phyloP scores from a whole-genome alignment of 768 basidiomycete genomes.

The Podaxis sp. region DNA sequence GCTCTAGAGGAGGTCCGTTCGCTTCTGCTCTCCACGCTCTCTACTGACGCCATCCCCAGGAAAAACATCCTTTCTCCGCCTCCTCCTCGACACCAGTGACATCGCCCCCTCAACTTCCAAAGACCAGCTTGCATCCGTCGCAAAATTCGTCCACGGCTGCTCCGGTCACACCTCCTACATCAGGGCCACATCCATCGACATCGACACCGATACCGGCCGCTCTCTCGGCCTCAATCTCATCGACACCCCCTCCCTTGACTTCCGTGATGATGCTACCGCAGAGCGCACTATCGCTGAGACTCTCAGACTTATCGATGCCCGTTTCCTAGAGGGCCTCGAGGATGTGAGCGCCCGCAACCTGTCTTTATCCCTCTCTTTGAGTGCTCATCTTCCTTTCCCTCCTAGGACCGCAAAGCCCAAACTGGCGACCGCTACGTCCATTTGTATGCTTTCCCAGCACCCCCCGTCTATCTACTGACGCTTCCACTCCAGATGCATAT shows the following conservation, averaged over 20 bases:
- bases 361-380: conserved; percentile 18
- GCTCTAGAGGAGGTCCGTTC: conserved; percentile 65
- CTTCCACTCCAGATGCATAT: conserved; percentile 62
- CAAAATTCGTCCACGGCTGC: conserved; percentile 79
- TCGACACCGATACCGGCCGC: conserved; percentile 56
- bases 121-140: conserved; percentile 78
- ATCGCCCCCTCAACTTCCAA: conserved; percentile 61
- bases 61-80: conserved; percentile 85
- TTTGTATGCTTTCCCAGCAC: conserved; percentile 51
- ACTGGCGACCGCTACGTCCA: conserved; percentile 79
- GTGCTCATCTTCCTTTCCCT: conserved; percentile 20
- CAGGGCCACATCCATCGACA: conserved; percentile 69
- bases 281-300: conserved; percentile 69
- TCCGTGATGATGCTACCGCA: conserved; percentile 59
- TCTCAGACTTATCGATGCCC: conserved; percentile 67
- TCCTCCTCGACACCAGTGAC: conserved; percentile 79
- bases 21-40: conserved; percentile 16
- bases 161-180: conserved; percentile 72
- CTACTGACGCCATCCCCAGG: conserved; percentile 37
- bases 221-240: conserved; percentile 68
- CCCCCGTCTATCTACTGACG: conserved; percentile 8
- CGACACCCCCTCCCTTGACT: conserved; percentile 83
- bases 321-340: conserved; percentile 72
- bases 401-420: conserved; percentile 70
- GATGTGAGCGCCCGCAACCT: conserved; percentile 57